Evolutionary conservation across 768 basidiomycete genomes (phyloP), one percentile per base, ranked within the genome.

Genomic region (Lactarius hatsudake): DNA sequence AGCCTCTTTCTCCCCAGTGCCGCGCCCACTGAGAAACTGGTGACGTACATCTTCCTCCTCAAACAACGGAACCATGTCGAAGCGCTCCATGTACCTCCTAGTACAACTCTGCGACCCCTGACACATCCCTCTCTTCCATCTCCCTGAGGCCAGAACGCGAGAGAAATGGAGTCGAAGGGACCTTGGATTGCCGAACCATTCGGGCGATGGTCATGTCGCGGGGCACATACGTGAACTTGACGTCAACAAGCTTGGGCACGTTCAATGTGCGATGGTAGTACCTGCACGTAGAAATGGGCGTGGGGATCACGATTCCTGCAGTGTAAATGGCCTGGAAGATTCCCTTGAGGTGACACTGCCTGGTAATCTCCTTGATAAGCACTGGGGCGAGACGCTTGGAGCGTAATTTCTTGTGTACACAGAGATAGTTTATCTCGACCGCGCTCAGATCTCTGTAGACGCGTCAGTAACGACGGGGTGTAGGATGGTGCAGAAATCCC

Each of bases 241-340:
- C 84, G 66, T 96, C 93, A 65, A 98, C 83, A 40, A 99, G 88
- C 76, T 99, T 99, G 5, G 88, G 85, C 42, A 98, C 84, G 76
- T 97, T 98, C 54, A 98, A 79, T 57, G 90, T 85, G 28, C 97
- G 94, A 74, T 99, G 97, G 78, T 85, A 90, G 76, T 98, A 98
- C 72, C 94, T 94, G 71, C 92, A 95, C 13, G 89, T 88, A 4
- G 93, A 86, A 23, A 98, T 86, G 0, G 97, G 97, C 0, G 97
- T 98, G 10, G 97, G 97, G 13, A 99, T 81, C 53, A 97, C 87
- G 30, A 94, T 87, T 2, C 97, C 97, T 20, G 87, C 96, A 0
- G 97, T 99, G 76, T 98, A 98, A 60, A 99, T 91, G 9, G 97
- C 97, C 77, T 99, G 97, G 81, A 97, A 98, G 61, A 97, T 82